Conservation (phyloP, 1,139 yeast species). For the Candida sanyaensis region DNA sequence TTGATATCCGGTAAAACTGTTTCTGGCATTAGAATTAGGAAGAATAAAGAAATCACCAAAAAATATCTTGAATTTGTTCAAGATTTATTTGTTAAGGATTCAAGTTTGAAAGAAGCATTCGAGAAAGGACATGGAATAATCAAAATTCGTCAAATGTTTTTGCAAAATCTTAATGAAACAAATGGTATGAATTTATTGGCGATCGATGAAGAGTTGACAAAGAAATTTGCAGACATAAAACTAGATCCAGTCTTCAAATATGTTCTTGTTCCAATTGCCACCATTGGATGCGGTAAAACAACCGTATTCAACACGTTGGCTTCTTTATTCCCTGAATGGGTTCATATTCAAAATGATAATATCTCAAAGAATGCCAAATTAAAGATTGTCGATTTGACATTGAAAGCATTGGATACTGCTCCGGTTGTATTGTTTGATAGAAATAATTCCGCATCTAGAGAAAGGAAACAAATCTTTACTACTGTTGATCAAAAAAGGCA, state of each 20-base stretch:
- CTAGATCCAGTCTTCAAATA: slow-evolving; percentile 37
- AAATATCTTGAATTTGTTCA: slow-evolving; percentile 69
- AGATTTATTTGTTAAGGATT: slow-evolving; percentile 51
- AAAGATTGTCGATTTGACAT: slow-evolving; percentile 53
- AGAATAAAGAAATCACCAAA: slow-evolving; percentile 61
- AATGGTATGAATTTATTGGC: slow-evolving; percentile 35
- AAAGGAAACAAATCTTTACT: slow-evolving; percentile 66
- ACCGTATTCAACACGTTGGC: slow-evolving; percentile 68
- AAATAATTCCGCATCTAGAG: slow-evolving; percentile 74
- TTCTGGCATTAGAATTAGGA: slow-evolving; percentile 34
- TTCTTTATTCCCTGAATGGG: slow-evolving; percentile 63
- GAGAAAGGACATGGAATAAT: slow-evolving; percentile 72
- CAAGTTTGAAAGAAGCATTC: slow-evolving; percentile 47
- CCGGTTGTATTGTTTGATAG: slow-evolving; percentile 74
- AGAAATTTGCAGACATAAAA: slow-evolving; percentile 11
- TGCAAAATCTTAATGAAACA: slow-evolving; percentile 43
- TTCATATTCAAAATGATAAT: slow-evolving; percentile 85
- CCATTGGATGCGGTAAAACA: slow-evolving; percentile 95
- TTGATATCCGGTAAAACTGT: slow-evolving; percentile 49
- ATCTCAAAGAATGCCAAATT: slow-evolving; percentile 51
- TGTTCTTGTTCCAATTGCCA: slow-evolving; percentile 79
- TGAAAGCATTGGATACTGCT: slow-evolving; percentile 32
- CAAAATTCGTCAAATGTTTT: slow-evolving; percentile 61
- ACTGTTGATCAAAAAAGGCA: slow-evolving; percentile 48
- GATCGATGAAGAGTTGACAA: slow-evolving; percentile 22